Percentiles rank a stretch among this genome's conserved stretches.
Evolutionary conservation across 2,329 filamentous ascomycete species (phyloP).

Genomic region (Fusarium ramigenum): DNA sequence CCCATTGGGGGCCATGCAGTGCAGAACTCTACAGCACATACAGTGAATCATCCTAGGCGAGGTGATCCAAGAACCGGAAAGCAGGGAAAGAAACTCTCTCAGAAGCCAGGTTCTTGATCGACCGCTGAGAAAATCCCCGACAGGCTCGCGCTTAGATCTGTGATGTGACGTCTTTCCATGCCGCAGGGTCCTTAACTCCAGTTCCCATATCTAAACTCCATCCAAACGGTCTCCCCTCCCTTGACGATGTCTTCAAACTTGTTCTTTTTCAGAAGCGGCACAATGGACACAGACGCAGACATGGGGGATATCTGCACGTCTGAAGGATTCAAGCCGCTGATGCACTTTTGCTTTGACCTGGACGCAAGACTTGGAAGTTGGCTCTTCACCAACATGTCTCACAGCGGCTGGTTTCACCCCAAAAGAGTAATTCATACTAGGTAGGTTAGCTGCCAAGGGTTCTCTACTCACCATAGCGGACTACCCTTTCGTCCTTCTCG

Average conservation of each 20-base stretch:
- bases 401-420: slow-evolving; percentile 16
- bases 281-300: background rate
- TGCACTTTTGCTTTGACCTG: slow-evolving; percentile 2
- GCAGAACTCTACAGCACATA: background rate
- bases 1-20: slow-evolving; percentile 17
- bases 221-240: background rate
- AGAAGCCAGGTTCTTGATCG: background rate
- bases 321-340: slow-evolving; percentile 22
- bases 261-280: background rate
- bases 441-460: background rate
- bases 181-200: slow-evolving; percentile 19
- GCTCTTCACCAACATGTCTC: background rate
- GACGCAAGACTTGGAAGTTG: background rate
- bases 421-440: background rate
- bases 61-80: background rate
- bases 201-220: slow-evolving; percentile 27
- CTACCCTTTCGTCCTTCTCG: background rate
- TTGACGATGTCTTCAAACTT: background rate
- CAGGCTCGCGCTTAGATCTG: slow-evolving; percentile 7
- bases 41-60: background rate
- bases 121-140: slow-evolving; percentile 11
- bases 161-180: slow-evolving; percentile 29
- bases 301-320: background rate
- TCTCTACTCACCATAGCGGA: background rate
- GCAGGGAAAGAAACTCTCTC: slow-evolving; percentile 5